A percentile compares a stretch with the other conserved stretches of the same genome.
These are phyloP conservation scores for Nothopassalora personata DNA, from an alignment of 2,329 filamentous ascomycete species.

Conservation along the genomic window DNA sequence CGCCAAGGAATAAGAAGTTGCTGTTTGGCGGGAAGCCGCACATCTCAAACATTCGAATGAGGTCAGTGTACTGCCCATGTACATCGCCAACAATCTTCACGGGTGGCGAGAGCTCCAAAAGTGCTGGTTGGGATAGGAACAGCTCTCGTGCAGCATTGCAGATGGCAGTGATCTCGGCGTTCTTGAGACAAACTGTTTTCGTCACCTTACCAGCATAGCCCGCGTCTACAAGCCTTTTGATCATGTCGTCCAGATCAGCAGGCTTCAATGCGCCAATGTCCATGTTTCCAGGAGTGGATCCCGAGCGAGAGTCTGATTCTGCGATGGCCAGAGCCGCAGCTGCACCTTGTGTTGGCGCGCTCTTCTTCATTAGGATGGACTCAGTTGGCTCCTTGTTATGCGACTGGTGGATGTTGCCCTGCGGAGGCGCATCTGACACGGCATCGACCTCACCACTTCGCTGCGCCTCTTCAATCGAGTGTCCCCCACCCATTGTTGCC, in stretches of 20 bases:
- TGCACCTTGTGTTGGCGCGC: slow-evolving; percentile 21
- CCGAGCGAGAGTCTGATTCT: slow-evolving; percentile 12
- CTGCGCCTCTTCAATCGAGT: slow-evolving; percentile 74
- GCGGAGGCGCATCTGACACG: slow-evolving; percentile 84
- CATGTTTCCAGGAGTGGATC: slow-evolving; percentile 54
- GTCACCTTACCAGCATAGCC: slow-evolving; percentile 96
- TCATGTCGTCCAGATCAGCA: slow-evolving; percentile 94
- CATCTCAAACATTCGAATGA: slow-evolving; percentile 98
- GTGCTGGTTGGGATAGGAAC: slow-evolving; percentile 83
- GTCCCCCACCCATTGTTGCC: slow-evolving; percentile 63
- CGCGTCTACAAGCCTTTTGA: slow-evolving; percentile 86
- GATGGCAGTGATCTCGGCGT: slow-evolving; percentile 92
- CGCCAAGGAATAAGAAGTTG: slow-evolving; percentile 90
- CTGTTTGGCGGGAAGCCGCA: slow-evolving; percentile 88
- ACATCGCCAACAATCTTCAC: slow-evolving; percentile 98
- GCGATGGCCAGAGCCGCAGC: slow-evolving; percentile 25
- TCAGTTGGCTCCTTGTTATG: slow-evolving; percentile 66
- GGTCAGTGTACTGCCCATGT: slow-evolving; percentile 91
- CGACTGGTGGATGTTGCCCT: slow-evolving; percentile 52
- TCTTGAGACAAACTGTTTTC: slow-evolving; percentile 94
- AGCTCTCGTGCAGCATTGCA: slow-evolving; percentile 84
- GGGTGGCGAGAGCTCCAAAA: slow-evolving; percentile 85
- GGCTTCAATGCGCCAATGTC: slow-evolving; percentile 88
- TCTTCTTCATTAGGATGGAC: slow-evolving; percentile 79
- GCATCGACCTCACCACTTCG: slow-evolving; percentile 86